Evolutionary conservation across 306 rosid genomes (phyloP), one percentile per base, ranked within the genome.

Genomic region (Rubus parviflorus): DNA sequence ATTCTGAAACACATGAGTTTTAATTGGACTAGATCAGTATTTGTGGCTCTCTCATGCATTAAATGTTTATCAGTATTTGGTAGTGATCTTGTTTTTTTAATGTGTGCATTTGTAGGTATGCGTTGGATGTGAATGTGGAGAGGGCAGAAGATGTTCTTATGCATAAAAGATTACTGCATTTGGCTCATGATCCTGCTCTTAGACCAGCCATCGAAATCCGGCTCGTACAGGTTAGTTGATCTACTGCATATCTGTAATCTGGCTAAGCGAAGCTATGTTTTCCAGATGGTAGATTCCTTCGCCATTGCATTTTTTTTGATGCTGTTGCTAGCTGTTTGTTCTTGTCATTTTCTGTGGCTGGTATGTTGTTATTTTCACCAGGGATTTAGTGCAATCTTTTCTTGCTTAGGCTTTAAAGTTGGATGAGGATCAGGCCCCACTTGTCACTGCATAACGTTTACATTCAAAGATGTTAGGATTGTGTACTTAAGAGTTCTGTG

Each of bases 171-270:
- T 85, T 96, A 74, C 78, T 96, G 80, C 97, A 87, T 81, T 80
- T 83, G 88, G 98, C 98, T 15, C 93, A 87, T 46, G 95, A 91
- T 90, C 98, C 98, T 51, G 89, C 88, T 77, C 87, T 86, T 75
- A 86, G 93, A 80, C 99, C 97, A 72, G 96, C 98, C 16, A 91
- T 96, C 69, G 99, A 93, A 88, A 91, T 96, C 81, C 97, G 97
- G 58, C 92, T 96, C 19, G 99, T 96, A 13, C 99, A 96, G 98
- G 99, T 96, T 60, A 73, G 81, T 16, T 77, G 23, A 75, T 56
- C 45, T 67, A 4, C 10, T 77, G 22, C 23, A 5, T 58, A 19
- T 11, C 13, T 37, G 35, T 65, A 40, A 40, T 65, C 48, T 65
- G 70, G 25, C 11, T 48, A 5, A 17, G 13, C n/a, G 12, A 68